These are phyloP conservation scores for Orbilia oligospora DNA, from an alignment of 2,329 filamentous ascomycete species.

Conservation along the genomic window DNA sequence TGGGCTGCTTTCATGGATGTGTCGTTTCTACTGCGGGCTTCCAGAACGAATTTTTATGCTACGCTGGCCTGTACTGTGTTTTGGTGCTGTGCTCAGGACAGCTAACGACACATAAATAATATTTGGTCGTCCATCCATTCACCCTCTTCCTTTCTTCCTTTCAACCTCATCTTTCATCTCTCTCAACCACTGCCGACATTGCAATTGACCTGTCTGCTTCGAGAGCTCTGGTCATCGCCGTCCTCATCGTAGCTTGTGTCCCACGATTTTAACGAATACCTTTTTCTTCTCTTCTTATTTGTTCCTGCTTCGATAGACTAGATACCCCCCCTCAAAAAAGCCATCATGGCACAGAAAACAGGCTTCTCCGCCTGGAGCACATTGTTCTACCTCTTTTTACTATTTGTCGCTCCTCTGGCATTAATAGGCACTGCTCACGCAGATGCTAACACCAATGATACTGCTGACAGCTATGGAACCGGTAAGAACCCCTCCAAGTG, in stretches of 20 bases:
- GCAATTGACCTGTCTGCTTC: conserved; percentile 62
- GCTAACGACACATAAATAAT: conserved; percentile 45
- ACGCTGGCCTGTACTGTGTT: conserved; percentile 55
- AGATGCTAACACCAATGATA: conserved; percentile 74
- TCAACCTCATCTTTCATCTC: conserved; percentile 4
- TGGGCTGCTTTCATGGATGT: not conserved
- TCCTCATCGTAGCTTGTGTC: conserved; percentile 41
- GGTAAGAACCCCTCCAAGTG: conserved; percentile 67
- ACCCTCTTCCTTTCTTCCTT: conserved; percentile 63
- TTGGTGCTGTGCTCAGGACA: not conserved
- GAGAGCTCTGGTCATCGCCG: conserved; percentile 58
- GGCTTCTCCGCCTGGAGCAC: conserved; percentile 79
- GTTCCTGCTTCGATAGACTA: conserved; percentile 13
- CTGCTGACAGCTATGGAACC: conserved; percentile 80
- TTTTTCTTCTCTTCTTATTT: conserved; percentile 14
- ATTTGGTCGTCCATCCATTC: conserved; percentile 61
- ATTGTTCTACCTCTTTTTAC: conserved; percentile 89
- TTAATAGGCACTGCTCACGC: conserved; percentile 83
- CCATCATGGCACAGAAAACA: conserved; percentile 75
- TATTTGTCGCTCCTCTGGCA: conserved; percentile 86
- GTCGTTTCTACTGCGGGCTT: conserved; percentile 33
- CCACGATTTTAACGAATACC: conserved; percentile 44
- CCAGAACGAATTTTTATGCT: conserved; percentile 57
- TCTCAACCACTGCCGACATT: conserved; percentile 44
- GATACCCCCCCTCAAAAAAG: conserved; percentile 46